Conservation (phyloP, 371 early-diverging fungal species). For the Haplosporangium sp. region DNA sequence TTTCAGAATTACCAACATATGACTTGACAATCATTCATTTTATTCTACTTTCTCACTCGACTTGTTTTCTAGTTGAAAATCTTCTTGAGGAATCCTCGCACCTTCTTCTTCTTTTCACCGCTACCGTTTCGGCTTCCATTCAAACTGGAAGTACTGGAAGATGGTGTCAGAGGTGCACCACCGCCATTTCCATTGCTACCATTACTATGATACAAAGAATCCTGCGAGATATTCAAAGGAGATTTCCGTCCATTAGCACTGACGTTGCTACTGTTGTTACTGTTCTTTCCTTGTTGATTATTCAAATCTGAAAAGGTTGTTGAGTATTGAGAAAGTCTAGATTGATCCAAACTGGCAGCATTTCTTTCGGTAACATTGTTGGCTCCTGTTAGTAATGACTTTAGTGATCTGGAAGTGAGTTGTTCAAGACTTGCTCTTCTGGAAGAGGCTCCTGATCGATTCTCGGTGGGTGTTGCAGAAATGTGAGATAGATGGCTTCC, state of each 20-base stretch:
- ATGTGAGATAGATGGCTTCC: slow-evolving; percentile 27
- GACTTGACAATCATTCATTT: too few species aligned
- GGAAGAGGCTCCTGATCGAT: slow-evolving; percentile 38
- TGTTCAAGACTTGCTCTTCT: slow-evolving; percentile 43
- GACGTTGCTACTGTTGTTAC: slow-evolving; percentile 1
- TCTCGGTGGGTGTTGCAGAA: slow-evolving; percentile 10
- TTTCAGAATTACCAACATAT: too few species aligned
- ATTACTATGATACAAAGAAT: slow-evolving; percentile 18
- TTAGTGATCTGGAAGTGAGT: slow-evolving; percentile 31
- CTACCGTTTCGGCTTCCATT: slow-evolving; percentile 26
- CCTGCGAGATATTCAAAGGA: slow-evolving; percentile 22
- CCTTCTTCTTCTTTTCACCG: slow-evolving; percentile 51
- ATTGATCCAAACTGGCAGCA: slow-evolving; percentile 21
- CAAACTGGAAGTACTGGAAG: slow-evolving; percentile 11
- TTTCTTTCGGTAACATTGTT: slow-evolving; percentile 19
- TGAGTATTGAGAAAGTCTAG: slow-evolving; percentile 24
- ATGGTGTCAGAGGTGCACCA: neutral
- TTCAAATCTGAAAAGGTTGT: slow-evolving; percentile 2
- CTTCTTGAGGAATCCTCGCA: slow-evolving; percentile 53
- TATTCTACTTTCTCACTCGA: too few species aligned
- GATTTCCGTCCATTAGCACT: slow-evolving; percentile 16
- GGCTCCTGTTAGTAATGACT: slow-evolving; percentile 29
- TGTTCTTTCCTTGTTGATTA: too few species aligned
- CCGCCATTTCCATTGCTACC: neutral
- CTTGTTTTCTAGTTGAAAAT: slow-evolving; percentile 37